phyloP scores from a whole-genome alignment of 2,329 filamentous ascomycete genomes.

The Acrocalymma vagum region DNA sequence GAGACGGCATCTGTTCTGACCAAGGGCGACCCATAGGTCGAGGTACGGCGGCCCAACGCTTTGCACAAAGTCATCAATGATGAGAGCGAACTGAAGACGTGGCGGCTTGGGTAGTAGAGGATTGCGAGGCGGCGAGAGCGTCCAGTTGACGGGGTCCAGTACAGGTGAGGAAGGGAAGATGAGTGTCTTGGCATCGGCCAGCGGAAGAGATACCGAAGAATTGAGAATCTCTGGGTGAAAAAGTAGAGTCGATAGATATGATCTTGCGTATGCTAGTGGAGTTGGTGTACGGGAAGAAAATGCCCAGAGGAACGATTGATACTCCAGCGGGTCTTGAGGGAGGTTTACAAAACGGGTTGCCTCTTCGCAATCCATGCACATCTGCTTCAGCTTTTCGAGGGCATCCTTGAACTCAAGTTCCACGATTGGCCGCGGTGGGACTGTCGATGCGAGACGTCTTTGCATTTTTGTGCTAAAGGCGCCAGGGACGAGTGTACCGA shows the following conservation, averaged over 20 bases:
- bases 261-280: constrained; percentile 83
- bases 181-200: constrained; percentile 81
- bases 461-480: constrained; percentile 92
- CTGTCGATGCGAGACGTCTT: constrained; percentile 88
- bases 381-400: constrained; percentile 70
- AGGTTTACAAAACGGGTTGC: constrained; percentile 44
- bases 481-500: constrained; percentile 74
- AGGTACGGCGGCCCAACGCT: constrained; percentile 74
- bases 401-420: constrained; percentile 77
- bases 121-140: constrained; percentile 67
- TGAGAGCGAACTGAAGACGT: constrained; percentile 71
- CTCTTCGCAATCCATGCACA: constrained; percentile 77
- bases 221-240: constrained; percentile 72
- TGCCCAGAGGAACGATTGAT: constrained; percentile 72
- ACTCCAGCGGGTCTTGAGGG: constrained; percentile 41
- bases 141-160: constrained; percentile 77
- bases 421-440: constrained; percentile 90
- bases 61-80: constrained; percentile 73
- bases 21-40: constrained; percentile 83
- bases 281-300: constrained; percentile 84
- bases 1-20: constrained; percentile 89
- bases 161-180: constrained; percentile 76
- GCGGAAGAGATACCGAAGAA: constrained; percentile 77
- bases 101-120: constrained; percentile 69
- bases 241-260: constrained; percentile 78